Conservation (phyloP, 768 basidiomycete species). For the Naganishia antarctica region DNA sequence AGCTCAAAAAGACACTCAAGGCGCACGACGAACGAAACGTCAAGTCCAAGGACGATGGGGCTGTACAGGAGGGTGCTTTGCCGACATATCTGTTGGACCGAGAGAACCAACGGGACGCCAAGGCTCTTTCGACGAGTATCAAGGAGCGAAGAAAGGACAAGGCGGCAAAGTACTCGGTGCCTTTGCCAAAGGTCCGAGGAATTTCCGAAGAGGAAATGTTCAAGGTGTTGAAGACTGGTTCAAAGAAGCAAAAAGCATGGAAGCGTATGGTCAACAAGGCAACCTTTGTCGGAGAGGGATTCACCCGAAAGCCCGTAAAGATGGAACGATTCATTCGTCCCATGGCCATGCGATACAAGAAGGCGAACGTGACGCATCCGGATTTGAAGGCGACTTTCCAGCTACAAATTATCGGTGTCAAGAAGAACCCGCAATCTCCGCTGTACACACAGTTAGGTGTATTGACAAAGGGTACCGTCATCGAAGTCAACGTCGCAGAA, state of each 20-base stretch:
- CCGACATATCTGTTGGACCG: slow-evolving; percentile 95
- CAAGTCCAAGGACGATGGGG: slow-evolving; percentile 77
- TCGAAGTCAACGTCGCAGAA: slow-evolving; percentile 99
- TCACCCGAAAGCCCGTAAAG: slow-evolving; percentile 97
- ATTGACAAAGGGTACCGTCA: slow-evolving; percentile 94
- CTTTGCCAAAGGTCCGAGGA: slow-evolving; percentile 90
- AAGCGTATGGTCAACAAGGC: slow-evolving; percentile 99
- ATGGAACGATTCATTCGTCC: slow-evolving; percentile 97
- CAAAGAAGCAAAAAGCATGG: slow-evolving; percentile 93
- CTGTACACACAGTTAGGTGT: slow-evolving; percentile 54
- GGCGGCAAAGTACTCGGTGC: slow-evolving; percentile 95
- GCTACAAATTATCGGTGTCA: slow-evolving; percentile 91
- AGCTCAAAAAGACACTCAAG: slow-evolving; percentile 98
- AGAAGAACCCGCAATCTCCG: slow-evolving; percentile 98
- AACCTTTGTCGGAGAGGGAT: slow-evolving; percentile 96
- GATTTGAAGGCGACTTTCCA: slow-evolving; percentile 99
- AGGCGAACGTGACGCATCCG: slow-evolving; percentile 98
- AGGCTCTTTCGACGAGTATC: slow-evolving; percentile 88
- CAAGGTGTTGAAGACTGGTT: slow-evolving; percentile 96
- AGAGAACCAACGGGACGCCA: slow-evolving; percentile 97
- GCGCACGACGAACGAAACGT: slow-evolving; percentile 98
- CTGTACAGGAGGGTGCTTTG: slow-evolving; percentile 78
- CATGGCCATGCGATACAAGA: slow-evolving; percentile 95
- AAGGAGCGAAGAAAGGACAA: slow-evolving; percentile 99
- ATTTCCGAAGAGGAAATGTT: slow-evolving; percentile 99